Conservation (phyloP, 1,139 yeast genomes). For the Magnusiomyces ingens region DNA sequence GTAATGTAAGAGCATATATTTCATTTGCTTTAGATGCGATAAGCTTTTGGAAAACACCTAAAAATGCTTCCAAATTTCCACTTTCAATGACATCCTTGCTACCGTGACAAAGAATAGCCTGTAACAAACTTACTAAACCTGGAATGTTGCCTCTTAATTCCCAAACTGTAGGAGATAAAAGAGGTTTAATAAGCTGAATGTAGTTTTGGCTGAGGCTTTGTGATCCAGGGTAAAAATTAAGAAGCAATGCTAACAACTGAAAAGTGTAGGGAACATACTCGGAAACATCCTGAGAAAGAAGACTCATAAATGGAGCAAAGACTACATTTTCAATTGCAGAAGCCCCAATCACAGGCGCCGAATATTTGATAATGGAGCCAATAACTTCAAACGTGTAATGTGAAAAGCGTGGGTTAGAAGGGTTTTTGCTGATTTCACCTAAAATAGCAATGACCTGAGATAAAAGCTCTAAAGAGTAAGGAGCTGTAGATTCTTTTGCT, state of each 20-base stretch:
- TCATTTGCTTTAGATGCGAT: constrained; percentile 82
- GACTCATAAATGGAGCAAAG: constrained; percentile 59
- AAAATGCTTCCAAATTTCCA: constrained; percentile 57
- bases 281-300: constrained; percentile 78
- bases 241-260: constrained; percentile 73
- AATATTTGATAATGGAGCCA: constrained; percentile 63
- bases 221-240: constrained; percentile 54
- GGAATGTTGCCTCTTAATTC: constrained; percentile 90
- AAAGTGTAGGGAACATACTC: constrained; percentile 92
- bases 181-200: constrained; percentile 64
- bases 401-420: constrained; percentile 89
- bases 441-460: constrained; percentile 65
- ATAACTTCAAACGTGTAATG: constrained; percentile 88
- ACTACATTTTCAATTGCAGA: constrained; percentile 45
- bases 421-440: constrained; percentile 70
- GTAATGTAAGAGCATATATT: constrained; percentile 71
- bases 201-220: constrained; percentile 54
- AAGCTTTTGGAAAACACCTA: constrained; percentile 95
- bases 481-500: constrained; percentile 55
- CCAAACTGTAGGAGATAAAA: constrained; percentile 87
- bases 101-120: constrained; percentile 63
- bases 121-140: constrained; percentile 74
- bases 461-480: constrained; percentile 36
- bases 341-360: constrained; percentile 34
- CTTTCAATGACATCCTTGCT: constrained; percentile 33